phyloP scores from a whole-genome alignment of 2,329 filamentous ascomycete species.

The Botrytis aclada region DNA sequence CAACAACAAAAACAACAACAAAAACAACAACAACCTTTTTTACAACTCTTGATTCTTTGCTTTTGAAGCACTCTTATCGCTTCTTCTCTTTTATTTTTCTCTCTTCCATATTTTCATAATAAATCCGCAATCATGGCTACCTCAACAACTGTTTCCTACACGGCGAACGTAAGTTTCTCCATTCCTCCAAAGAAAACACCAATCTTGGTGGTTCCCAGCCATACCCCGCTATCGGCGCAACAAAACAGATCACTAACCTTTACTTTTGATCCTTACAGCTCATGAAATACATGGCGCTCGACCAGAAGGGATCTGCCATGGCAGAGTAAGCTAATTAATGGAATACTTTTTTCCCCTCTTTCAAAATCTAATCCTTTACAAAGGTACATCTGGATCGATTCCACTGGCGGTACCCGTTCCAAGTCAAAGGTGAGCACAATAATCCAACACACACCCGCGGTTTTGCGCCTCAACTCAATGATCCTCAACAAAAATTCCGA shows the following conservation, averaged over 20 bases:
- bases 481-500: not conserved
- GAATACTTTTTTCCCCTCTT: conserved; percentile 20
- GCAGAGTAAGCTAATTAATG: conserved; percentile 86
- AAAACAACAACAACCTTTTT: not conserved
- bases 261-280: conserved; percentile 55
- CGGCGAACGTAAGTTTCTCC: conserved; percentile 41
- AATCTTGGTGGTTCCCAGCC: not conserved
- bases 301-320: conserved; percentile 84
- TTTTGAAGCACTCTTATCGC: not conserved
- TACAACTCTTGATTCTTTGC: not conserved
- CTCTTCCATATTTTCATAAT: conserved; percentile 5
- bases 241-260: not conserved
- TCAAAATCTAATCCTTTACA: conserved; percentile 18
- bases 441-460: not conserved
- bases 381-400: conserved; percentile 88
- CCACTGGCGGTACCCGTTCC: conserved; percentile 77
- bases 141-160: conserved; percentile 39
- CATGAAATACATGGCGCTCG: conserved; percentile 85
- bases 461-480: conserved; percentile 8
- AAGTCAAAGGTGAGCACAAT: conserved; percentile 82
- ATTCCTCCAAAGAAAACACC: conserved; percentile 16
- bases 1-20: not conserved
- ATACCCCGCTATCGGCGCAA: conserved; percentile 19
- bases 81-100: too few species aligned
- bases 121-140: conserved; percentile 34